These are phyloP conservation scores for Porphyra umbilicalis DNA, from an alignment of 31 red algal species.

Conservation along the genomic window DNA sequence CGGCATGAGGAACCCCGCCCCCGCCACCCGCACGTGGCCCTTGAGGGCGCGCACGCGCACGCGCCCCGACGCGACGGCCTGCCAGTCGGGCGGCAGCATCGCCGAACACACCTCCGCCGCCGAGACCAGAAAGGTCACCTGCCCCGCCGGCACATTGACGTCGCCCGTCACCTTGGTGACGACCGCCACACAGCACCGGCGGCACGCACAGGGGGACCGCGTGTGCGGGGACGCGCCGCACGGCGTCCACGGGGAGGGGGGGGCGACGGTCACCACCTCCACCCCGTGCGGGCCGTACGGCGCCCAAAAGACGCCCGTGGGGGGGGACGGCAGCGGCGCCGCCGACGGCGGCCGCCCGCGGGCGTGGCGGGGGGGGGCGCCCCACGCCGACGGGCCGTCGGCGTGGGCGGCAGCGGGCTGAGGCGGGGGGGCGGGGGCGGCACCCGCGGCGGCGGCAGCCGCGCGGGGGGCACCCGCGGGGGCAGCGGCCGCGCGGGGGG, in stretches of 20 bases:
- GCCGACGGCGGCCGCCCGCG: neutral
- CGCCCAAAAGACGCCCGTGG: neutral
- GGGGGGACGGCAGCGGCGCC: neutral
- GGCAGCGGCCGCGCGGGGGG: too few relatives aligned
- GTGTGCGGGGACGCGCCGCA: neutral
- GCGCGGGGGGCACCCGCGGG: too few relatives aligned
- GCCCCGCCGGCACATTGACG: neutral
- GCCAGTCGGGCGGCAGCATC: neutral
- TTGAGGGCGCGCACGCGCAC: neutral
- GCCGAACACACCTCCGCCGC: neutral
- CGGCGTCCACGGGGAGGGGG: neutral
- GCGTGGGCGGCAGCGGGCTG: neutral
- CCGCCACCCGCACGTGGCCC: neutral
- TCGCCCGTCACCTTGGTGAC: neutral
- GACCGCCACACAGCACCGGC: neutral
- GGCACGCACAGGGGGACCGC: neutral
- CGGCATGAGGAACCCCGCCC: neutral
- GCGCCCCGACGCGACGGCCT: neutral
- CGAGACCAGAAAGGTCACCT: neutral
- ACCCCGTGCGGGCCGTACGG: neutral
- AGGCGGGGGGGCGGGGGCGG: neutral
- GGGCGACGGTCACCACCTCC: neutral
- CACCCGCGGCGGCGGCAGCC: neutral
- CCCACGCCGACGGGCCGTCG: neutral
- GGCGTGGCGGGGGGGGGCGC: neutral